Evolutionary conservation across 1,284 basidiomycete genomes (phyloP), one percentile per base, ranked within the genome.

Genomic region (Fomes fomentarius): DNA sequence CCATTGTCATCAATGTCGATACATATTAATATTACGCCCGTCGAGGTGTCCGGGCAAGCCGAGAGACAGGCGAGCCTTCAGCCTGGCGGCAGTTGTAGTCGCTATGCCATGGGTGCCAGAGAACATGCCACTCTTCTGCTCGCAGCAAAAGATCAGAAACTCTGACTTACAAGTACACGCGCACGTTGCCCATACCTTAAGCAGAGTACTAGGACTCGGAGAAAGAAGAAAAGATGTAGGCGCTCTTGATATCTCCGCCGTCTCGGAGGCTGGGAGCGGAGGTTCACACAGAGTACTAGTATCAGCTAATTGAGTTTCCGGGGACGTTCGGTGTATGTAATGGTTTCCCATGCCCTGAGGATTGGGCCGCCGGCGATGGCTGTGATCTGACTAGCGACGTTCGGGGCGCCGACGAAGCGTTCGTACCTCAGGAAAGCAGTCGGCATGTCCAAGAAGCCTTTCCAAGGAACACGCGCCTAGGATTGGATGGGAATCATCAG

Each of bases 241-340:
- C n/a, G n/a, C n/a, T n/a, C n/a, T n/a, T n/a, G 38, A 25, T 24
- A 40, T 40, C 22, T 24, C 12, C 21, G 9, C 38, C 9, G 11
- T 34, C 40, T 24, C 53, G 53, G 47, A 26, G 34, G n/a, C 45
- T 47, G 33, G 45, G 45, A 11, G 25, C 14, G 11, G 28, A 24
- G n/a, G n/a, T n/a, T n/a, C n/a, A n/a, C n/a, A n/a, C n/a, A n/a
- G n/a, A n/a, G n/a, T n/a, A n/a, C n/a, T n/a, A n/a, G n/a, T n/a
- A n/a, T n/a, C 48, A 40, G 40, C 35, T 42, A 50, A 50, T 50
- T 50, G 34, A 47, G 51, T 50, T 38, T 57, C 50, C 47, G 50
- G 45, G 8, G 11, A 15, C n/a, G 41, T 12, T 14, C 12, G 30
- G n/a, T n/a, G n/a, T n/a, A n/a, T n/a, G 21, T 40, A 45, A 52